Conservation (phyloP, 2,329 filamentous ascomycete species). For the Microdochium trichocladiopsis region DNA sequence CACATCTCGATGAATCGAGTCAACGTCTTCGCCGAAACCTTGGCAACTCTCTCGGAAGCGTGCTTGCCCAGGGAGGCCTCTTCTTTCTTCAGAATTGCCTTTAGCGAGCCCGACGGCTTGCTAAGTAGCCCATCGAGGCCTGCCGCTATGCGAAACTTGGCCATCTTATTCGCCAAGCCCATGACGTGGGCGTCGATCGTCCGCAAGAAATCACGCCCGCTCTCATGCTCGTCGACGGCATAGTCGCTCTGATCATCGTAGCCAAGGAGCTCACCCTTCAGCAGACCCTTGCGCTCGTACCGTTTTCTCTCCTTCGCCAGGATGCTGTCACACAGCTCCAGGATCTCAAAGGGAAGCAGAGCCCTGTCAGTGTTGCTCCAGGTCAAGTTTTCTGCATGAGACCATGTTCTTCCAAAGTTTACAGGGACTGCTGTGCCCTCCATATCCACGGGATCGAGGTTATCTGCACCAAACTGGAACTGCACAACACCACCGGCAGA, state of each 20-base stretch:
- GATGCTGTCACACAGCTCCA: constrained; percentile 58
- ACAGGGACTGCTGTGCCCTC: constrained; percentile 90
- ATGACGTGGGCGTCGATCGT: constrained; percentile 69
- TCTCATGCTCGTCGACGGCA: constrained; percentile 72
- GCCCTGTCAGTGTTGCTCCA: constrained; percentile 72
- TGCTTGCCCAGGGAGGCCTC: constrained; percentile 11
- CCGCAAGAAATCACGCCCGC: constrained; percentile 72
- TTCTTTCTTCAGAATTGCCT: constrained; percentile 20
- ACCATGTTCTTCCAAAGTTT: constrained; percentile 86
- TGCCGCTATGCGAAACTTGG: constrained; percentile 40
- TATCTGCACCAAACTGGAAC: constrained; percentile 95
- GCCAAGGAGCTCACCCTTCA: constrained; percentile 53
- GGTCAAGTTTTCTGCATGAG: constrained; percentile 68
- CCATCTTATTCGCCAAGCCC: constrained; percentile 54
- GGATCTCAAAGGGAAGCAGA: constrained; percentile 68
- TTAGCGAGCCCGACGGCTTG: constrained; percentile 11
- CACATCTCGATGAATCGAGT: constrained; percentile 73
- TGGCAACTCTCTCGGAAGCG: constrained; percentile 64
- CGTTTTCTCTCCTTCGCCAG: constrained; percentile 62
- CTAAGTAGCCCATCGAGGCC: constrained; percentile 37
- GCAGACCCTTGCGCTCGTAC: constrained; percentile 51
- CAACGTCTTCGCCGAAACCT: constrained; percentile 71
- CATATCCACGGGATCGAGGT: constrained; percentile 95
- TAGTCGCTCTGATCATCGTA: constrained; percentile 66
- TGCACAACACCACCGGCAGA: constrained; percentile 86